phyloP scores from a whole-genome alignment of 164 flowering plant genomes.

The Magnolia kwangsiensis region DNA sequence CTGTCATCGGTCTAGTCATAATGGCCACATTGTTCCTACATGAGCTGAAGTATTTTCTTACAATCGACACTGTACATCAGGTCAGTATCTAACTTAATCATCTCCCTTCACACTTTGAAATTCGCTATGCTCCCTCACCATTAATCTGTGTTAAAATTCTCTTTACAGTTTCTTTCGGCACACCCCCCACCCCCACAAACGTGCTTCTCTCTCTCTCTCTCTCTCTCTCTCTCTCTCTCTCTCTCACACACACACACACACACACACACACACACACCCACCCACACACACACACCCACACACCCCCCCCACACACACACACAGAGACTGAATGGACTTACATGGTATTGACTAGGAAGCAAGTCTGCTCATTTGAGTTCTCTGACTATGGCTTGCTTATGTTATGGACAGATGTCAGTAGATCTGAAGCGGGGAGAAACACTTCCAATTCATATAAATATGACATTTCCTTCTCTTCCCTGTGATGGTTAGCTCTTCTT shows the following conservation, averaged over 20 bases:
- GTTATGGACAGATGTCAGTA: constrained; percentile 76
- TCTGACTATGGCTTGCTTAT: neutral
- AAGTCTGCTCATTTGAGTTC: neutral
- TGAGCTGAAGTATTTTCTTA: constrained; percentile 79
- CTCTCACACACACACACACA: neutral
- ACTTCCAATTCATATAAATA: constrained; percentile 94
- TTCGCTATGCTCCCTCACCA: neutral
- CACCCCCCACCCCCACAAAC: too few relatives aligned
- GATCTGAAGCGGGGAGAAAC: constrained; percentile 96
- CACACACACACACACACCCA: neutral
- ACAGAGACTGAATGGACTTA: neutral
- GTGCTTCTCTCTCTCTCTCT: neutral
- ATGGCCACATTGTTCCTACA: constrained; percentile 93
- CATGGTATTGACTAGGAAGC: neutral
- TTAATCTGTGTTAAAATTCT: too few relatives aligned
- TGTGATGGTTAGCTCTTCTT: constrained; percentile 72
- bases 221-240: neutral
- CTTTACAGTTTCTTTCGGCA: too few relatives aligned
- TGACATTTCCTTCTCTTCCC: constrained; percentile 93
- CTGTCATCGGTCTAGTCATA: constrained; percentile 74
- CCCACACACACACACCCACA: neutral
- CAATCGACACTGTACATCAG: constrained; percentile 88
- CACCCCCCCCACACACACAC: neutral
- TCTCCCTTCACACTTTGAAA: neutral
- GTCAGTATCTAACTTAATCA: constrained; percentile 29